Percentiles rank a stretch among this genome's conserved stretches.
Conservation (phyloP, 495 filamentous ascomycete species). For the Hypoxylon trugodes region DNA sequence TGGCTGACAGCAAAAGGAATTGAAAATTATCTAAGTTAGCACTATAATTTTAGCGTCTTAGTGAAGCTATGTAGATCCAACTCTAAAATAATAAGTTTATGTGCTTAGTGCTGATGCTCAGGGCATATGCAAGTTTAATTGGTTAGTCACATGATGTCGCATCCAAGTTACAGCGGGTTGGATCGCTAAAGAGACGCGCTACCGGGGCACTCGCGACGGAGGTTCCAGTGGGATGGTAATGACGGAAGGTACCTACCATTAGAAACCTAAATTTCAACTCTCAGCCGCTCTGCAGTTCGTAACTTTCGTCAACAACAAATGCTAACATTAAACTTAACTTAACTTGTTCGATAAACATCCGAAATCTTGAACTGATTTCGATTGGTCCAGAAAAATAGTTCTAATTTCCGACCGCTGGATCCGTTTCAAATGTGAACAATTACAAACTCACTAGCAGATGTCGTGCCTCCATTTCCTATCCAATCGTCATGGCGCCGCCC, state of each 20-base stretch:
- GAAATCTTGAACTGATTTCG: neutral
- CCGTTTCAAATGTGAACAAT: constrained; percentile 19
- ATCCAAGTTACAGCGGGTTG: constrained; percentile 20
- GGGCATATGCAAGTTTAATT: constrained; percentile 30
- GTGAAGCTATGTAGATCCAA: neutral
- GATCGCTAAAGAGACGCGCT: constrained; percentile 22
- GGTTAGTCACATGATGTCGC: constrained; percentile 39
- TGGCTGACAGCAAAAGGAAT: neutral
- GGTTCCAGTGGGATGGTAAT: constrained; percentile 26
- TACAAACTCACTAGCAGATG: constrained; percentile 30
- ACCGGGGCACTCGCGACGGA: constrained; percentile 20
- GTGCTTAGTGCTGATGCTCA: neutral
- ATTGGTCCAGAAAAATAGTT: neutral
- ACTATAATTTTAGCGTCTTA: too few species aligned
- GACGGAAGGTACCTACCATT: constrained; percentile 20
- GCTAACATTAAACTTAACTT: constrained; percentile 8
- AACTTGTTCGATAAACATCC: neutral
- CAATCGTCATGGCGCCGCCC: constrained; percentile 61
- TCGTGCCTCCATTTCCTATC: constrained; percentile 16
- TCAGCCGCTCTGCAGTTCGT: constrained; percentile 7
- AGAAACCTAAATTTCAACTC: constrained; percentile 1
- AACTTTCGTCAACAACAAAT: neutral
- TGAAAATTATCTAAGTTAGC: too few species aligned
- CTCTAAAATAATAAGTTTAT: neutral
- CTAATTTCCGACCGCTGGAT: neutral